A percentile compares a stretch with the other conserved stretches of the same genome.
Conservation (phyloP, 176 grass and related monocot species). For the Rhynchospora tenuis region DNA sequence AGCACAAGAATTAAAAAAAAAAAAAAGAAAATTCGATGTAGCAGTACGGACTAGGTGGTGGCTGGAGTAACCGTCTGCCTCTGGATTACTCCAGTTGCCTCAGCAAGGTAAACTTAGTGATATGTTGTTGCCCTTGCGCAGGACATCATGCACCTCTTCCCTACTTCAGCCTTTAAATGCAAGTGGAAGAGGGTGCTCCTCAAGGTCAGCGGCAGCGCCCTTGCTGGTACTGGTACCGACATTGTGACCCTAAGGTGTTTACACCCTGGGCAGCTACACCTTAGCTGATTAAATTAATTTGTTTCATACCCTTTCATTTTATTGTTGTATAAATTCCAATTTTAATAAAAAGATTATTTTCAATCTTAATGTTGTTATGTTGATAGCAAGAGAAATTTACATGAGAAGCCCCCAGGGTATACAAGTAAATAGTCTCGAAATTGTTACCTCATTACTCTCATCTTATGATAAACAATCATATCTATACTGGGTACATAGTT, state of each 20-base stretch:
- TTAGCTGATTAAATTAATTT: neutral
- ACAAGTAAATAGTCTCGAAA: slow-evolving; percentile 39
- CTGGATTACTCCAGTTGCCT: neutral
- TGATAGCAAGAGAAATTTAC: slow-evolving; percentile 88
- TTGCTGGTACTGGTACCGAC: slow-evolving; percentile 49
- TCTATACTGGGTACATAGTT: neutral
- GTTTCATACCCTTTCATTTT: slow-evolving; percentile 2
- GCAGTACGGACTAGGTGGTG: too few relatives aligned
- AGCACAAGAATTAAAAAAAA: too few relatives aligned
- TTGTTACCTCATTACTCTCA: neutral
- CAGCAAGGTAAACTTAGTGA: neutral
- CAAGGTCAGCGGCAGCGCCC: slow-evolving; percentile 63
- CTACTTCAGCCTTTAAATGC: slow-evolving; percentile 49
- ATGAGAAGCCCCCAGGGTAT: slow-evolving; percentile 59
- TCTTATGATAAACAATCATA: neutral
- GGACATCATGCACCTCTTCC: neutral
- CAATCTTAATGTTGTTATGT: slow-evolving; percentile 76
- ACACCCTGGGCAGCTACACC: neutral
- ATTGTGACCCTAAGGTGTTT: slow-evolving; percentile 92
- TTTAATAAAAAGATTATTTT: too few relatives aligned
- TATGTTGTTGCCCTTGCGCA: neutral
- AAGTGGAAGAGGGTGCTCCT: slow-evolving; percentile 91
- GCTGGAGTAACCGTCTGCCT: slow-evolving; percentile 16
- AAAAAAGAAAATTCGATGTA: too few relatives aligned
- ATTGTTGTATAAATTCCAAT: too few relatives aligned